These are phyloP conservation scores for Dendrobium catenatum DNA, from an alignment of 106 monocot genomes.

Conservation along the genomic window DNA sequence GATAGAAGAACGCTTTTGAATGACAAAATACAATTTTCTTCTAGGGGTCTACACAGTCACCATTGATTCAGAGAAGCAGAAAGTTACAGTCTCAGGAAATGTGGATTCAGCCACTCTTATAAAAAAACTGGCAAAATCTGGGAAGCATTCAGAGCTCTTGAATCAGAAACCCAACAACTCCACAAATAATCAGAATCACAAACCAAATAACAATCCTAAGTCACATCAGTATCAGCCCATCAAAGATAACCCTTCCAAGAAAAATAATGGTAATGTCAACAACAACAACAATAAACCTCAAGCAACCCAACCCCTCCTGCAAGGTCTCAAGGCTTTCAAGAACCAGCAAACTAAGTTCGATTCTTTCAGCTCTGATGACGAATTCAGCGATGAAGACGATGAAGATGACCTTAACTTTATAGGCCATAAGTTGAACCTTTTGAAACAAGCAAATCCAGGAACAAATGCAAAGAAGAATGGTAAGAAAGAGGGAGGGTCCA, in stretches of 20 bases:
- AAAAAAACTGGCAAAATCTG: conserved; percentile 47
- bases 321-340: conserved; percentile 44
- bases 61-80: conserved; percentile 57
- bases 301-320: conserved; percentile 27
- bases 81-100: conserved; percentile 62
- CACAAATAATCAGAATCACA: conserved; percentile 14
- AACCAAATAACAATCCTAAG: conserved; percentile 12
- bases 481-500: conserved; percentile 7
- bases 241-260: background rate
- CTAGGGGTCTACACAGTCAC: conserved; percentile 59
- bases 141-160: conserved; percentile 75
- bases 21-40: background rate
- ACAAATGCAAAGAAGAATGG: background rate
- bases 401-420: conserved; percentile 20
- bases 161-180: conserved; percentile 22
- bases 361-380: conserved; percentile 32
- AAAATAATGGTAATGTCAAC: background rate
- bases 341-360: conserved; percentile 31
- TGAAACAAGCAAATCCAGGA: conserved; percentile 4
- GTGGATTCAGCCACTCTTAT: conserved; percentile 55
- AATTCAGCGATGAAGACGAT: conserved; percentile 13
- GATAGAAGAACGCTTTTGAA: too few relatives aligned
- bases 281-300: conserved; percentile 8
- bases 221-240: conserved; percentile 11
- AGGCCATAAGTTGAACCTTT: conserved; percentile 19